Base-by-base conservation (phyloP, 768 basidiomycete species). In the Tulasnella sp. region DNA sequence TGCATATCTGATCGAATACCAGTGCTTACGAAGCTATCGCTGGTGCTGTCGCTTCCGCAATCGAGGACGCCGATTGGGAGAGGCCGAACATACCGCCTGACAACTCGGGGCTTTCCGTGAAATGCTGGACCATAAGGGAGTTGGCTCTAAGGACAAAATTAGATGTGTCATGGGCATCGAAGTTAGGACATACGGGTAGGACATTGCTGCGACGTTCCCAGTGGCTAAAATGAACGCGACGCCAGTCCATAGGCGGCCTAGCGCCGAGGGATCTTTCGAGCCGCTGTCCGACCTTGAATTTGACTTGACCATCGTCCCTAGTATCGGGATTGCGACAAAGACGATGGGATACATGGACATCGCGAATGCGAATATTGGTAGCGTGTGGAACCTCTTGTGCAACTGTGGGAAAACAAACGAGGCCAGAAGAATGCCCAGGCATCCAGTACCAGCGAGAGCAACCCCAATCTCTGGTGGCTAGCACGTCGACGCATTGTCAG, bases 401-500 rank as follows among this genome's bases (percentile, higher is more conserved):
- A 54, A 40, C 14, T 27, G 36, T 25, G 34, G 52, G 52, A 54
- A 54, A n/a, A 40, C 52, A 40, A 54, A 23, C 35, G 23, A 35
- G 9, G 34, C 29, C 19, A 54, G 52, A 31, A 54, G 17, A 36
- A 54, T 40, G 21, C 52, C 52, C 15, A 29, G 35, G n/a, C 39
- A 11, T 36, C 34, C 52, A 11, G 39, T 39, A 4, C 23, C 42
- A n/a, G 35, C 23, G 7, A 54, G 25, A n/a, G 42, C 37, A 23
- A 54, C n/a, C 8, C 36, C 52, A 37, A 54, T 54, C 52, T 54
- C 52, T 8, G 8, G 21, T 11, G 52, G 19, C 52, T 54, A 27
- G 15, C n/a, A 25, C 12, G 17, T 12, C n/a, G 37, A 29, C 21
- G 27, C 31, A 11, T 21, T 15, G 12, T 21, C 15, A 48, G 46